These are phyloP conservation scores for Glebionis coronaria DNA, from an alignment of 129 eudicot genomes.

Conservation along the genomic window DNA sequence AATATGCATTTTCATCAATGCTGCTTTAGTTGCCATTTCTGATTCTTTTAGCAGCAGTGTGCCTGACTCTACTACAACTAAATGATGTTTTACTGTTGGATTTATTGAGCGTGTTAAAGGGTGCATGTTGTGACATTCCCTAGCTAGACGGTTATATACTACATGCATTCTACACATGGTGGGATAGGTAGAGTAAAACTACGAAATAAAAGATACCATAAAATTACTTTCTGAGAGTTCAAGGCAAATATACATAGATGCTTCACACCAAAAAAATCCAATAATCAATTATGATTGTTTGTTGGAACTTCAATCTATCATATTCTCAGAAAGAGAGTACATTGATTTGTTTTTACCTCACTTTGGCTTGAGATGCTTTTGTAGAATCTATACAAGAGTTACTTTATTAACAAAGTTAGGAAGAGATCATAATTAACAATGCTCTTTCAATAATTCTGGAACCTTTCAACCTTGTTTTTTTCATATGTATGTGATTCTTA, in stretches of 20 bases:
- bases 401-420: too few relatives aligned
- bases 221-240: background rate
- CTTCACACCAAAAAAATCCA: slow-evolving; percentile 13
- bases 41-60: background rate
- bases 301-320: background rate
- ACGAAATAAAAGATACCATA: slow-evolving; percentile 11
- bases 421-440: too few relatives aligned
- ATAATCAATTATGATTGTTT: background rate
- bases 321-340: slow-evolving; percentile 7
- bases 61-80: background rate
- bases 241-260: slow-evolving; percentile 3
- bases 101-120: background rate
- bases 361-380: too few relatives aligned
- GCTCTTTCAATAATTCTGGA: too few relatives aligned
- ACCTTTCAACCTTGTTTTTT: too few relatives aligned
- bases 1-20: too few relatives aligned
- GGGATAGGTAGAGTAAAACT: background rate
- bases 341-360: slow-evolving; percentile 7
- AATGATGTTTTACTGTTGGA: background rate
- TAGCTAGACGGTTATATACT: background rate
- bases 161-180: too few relatives aligned
- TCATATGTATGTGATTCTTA: too few relatives aligned
- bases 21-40: background rate
- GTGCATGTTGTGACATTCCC: background rate
- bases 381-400: too few relatives aligned